Conservation (phyloP, 176 grass and related monocot species). For the Carex myosuroides region DNA sequence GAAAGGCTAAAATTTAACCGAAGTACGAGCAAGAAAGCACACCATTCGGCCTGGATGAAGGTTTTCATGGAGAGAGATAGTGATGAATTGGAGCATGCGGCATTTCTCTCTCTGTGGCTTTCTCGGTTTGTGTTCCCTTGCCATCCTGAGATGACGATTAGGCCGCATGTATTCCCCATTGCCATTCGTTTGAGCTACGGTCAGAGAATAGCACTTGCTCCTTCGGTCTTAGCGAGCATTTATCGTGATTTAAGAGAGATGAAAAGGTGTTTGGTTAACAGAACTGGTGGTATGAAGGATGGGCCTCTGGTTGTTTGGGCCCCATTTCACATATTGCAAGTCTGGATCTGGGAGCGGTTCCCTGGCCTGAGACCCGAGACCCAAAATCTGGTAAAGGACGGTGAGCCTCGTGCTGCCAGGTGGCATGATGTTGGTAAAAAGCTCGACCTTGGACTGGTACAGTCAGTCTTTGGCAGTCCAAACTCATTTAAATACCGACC, state of each 20-base stretch:
- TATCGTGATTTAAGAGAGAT: slow-evolving; percentile 72
- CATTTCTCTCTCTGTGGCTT: slow-evolving; percentile 84
- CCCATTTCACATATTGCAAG: slow-evolving; percentile 59
- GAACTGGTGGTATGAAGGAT: slow-evolving; percentile 25
- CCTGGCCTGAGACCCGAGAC: slow-evolving; percentile 38
- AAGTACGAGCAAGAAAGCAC: slow-evolving; percentile 87
- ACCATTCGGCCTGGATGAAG: slow-evolving; percentile 84
- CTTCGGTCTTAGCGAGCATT: slow-evolving; percentile 59
- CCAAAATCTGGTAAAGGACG: slow-evolving; percentile 24
- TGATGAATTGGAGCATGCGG: slow-evolving; percentile 52
- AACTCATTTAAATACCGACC: slow-evolving; percentile 49
- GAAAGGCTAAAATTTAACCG: slow-evolving; percentile 70
- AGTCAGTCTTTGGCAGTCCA: slow-evolving; percentile 22
- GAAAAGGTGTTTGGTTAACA: slow-evolving; percentile 41
- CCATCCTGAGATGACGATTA: slow-evolving; percentile 78
- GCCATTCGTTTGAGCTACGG: slow-evolving; percentile 60
- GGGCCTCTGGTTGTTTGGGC: slow-evolving; percentile 46
- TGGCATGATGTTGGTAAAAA: slow-evolving; percentile 78
- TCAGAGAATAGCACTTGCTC: slow-evolving; percentile 54
- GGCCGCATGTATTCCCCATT: slow-evolving; percentile 62
- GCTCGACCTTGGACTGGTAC: slow-evolving; percentile 30
- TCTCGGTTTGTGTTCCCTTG: slow-evolving; percentile 66
- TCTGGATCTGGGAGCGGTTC: slow-evolving; percentile 92
- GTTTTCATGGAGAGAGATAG: slow-evolving; percentile 51
- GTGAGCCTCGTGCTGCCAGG: slow-evolving; percentile 47